Conservation (phyloP, 805 yeast species). For the Candida quercuum region DNA sequence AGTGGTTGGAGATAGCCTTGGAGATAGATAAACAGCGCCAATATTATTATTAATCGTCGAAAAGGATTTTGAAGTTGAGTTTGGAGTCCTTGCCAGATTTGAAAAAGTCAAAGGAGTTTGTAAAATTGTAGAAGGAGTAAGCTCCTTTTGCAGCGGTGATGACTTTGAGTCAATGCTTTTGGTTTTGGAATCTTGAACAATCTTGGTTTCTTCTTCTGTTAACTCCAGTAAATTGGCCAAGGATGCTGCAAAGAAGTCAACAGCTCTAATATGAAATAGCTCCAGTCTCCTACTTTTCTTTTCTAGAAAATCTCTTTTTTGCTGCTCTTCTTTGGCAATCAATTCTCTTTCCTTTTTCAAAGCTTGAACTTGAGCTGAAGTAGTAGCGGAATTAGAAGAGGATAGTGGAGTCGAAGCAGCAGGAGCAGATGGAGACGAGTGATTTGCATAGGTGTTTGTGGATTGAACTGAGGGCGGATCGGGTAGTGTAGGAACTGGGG, state of each 20-base stretch:
- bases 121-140: conserved; percentile 24
- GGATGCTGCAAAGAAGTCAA: conserved; percentile 21
- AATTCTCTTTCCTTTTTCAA: conserved; percentile 23
- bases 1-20: conserved; percentile 19
- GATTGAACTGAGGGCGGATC: conserved; percentile 1
- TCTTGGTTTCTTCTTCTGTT: conserved; percentile 21
- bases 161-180: conserved; percentile 10
- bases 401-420: not conserved
- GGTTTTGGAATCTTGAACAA: conserved; percentile 14
- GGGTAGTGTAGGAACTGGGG: conserved; percentile 6
- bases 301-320: conserved; percentile 14
- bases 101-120: conserved; percentile 26
- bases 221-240: conserved; percentile 22
- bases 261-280: conserved; percentile 15
- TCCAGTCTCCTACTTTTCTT: conserved; percentile 18
- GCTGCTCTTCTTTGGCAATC: conserved; percentile 13
- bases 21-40: conserved; percentile 18
- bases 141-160: conserved; percentile 18
- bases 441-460: conserved; percentile 1
- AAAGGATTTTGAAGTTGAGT: conserved; percentile 12
- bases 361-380: conserved; percentile 12
- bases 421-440: conserved; percentile 2
- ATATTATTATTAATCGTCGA: not conserved
- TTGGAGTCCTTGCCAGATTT: conserved; percentile 21
- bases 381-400: not conserved